phyloP scores from a whole-genome alignment of 2,329 filamentous ascomycete species.

The Davidsoniella eucalypti region DNA sequence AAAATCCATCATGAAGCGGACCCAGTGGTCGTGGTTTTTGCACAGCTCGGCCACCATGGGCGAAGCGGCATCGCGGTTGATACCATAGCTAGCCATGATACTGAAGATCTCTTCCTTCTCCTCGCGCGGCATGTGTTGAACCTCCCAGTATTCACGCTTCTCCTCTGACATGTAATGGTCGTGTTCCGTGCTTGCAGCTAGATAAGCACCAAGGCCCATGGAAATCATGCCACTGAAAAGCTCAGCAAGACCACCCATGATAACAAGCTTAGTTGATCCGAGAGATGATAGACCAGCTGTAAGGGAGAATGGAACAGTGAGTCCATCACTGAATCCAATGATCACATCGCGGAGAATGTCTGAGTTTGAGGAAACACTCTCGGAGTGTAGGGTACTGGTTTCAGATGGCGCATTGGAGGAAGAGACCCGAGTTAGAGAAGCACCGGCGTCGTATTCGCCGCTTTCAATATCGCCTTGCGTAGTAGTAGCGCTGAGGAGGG shows the following conservation, averaged over 20 bases:
- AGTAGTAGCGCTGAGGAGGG: slow-evolving; percentile 2
- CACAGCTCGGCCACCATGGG: slow-evolving; percentile 34
- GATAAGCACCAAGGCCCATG: slow-evolving; percentile 61
- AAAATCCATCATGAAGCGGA: slow-evolving; percentile 45
- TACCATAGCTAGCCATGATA: slow-evolving; percentile 33
- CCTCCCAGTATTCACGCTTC: slow-evolving; percentile 27
- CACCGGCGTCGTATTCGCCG: neutral
- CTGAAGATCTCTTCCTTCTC: slow-evolving; percentile 33
- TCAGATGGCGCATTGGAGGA: slow-evolving; percentile 14
- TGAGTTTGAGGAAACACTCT: slow-evolving; percentile 22
- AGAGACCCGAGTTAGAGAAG: slow-evolving; percentile 4
- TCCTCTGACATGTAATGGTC: slow-evolving; percentile 34
- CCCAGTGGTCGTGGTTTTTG: slow-evolving; percentile 30
- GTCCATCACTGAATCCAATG: slow-evolving; percentile 60
- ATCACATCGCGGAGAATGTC: slow-evolving; percentile 46
- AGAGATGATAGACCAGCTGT: slow-evolving; percentile 55
- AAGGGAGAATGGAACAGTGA: slow-evolving; percentile 66
- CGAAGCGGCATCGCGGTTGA: slow-evolving; percentile 26
- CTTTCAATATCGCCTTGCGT: slow-evolving; percentile 3
- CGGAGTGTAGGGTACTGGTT: slow-evolving; percentile 12
- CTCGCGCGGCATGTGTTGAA: slow-evolving; percentile 25
- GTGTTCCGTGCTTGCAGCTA: slow-evolving; percentile 44
- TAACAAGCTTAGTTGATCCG: slow-evolving; percentile 47
- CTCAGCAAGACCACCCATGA: slow-evolving; percentile 59
- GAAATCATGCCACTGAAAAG: slow-evolving; percentile 60